Evolutionary conservation across 2,329 filamentous ascomycete species (phyloP), one percentile per base, ranked within the genome.

Genomic region (Lasiodiplodia gonubiensis): DNA sequence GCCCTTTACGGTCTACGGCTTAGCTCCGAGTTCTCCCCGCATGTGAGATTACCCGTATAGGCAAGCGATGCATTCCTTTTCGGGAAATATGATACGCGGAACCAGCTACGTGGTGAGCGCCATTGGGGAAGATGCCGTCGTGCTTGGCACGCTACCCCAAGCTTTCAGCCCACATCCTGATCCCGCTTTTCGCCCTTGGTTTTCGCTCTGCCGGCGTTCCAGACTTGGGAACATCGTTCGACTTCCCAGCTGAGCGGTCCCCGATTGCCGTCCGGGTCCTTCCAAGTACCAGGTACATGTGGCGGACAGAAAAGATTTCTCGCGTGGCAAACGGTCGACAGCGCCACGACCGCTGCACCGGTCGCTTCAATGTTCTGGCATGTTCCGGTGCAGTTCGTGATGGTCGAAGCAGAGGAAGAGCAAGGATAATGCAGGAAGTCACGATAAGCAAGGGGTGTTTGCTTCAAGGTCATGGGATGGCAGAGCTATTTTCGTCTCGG

Each of bases 131-230:
- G n/a, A 30, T 60, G 25, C 39, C 25, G 39, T 11, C 10, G 12
- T 30, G 49, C 57, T 60, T 60, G 57, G 57, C 57, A 27, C 57
- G 39, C 57, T 46, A 33, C 4, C 57, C 49, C 39, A 49, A 33
- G 57, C 39, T 60, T 23, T 25, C 8, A 10, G 21, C 55, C 35
- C 39, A 16, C 35, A 11, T 11, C 37, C 55, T 46, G 27, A 23
- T 59, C 23, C 33, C n/a, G 49, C 42, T 10, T 11, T 11, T 11
- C 5, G 23, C 16, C 23, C 23, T 8, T 14, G 23, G 23, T 11
- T 18, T 30, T 11, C 14, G 35, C 14, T 37, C 33, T 14, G 14
- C 21, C 7, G 5, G 21, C 5, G 55, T 42, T 30, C 55, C 33
- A 59, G 55, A 59, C 55, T 46, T 23, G 2, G 10, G 52, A 23